Conservation (phyloP, 768 basidiomycete species). For the Panus rudis region DNA sequence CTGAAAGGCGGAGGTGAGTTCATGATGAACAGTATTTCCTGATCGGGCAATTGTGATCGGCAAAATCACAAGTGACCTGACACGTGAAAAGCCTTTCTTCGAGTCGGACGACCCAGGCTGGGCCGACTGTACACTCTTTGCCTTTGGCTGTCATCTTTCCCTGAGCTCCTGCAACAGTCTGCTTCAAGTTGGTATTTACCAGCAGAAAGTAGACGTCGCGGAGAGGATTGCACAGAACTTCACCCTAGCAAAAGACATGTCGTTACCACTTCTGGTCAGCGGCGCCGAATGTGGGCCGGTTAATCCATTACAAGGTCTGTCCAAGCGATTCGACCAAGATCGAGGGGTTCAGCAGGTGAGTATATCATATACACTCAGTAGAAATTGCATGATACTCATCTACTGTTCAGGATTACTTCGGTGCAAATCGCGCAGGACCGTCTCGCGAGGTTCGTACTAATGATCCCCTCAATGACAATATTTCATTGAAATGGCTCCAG, state of each 20-base stretch:
- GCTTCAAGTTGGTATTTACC: no score
- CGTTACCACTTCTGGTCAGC: conserved; percentile 70
- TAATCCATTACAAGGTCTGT: conserved; percentile 73
- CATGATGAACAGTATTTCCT: no score
- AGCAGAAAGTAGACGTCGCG: no score
- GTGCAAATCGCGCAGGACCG: conserved; percentile 49
- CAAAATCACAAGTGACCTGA: no score
- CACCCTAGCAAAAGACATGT: conserved; percentile 39
- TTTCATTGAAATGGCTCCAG: conserved; percentile 26
- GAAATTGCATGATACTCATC: neutral
- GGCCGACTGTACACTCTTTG: no score
- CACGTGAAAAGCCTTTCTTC: no score
- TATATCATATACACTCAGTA: neutral
- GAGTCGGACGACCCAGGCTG: no score
- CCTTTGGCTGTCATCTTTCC: no score
- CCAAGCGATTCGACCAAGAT: conserved; percentile 75
- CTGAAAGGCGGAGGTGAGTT: no score
- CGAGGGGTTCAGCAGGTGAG: conserved; percentile 71
- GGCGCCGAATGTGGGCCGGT: conserved; percentile 81
- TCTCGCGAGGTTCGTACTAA: conserved; percentile 49
- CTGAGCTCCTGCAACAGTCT: no score
- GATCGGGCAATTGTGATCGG: no score
- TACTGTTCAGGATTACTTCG: conserved; percentile 58
- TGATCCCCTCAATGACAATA: neutral
- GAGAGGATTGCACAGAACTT: no score